Base-by-base conservation (phyloP, 2,329 filamentous ascomycete species). In the Fusarium hainanense region DNA sequence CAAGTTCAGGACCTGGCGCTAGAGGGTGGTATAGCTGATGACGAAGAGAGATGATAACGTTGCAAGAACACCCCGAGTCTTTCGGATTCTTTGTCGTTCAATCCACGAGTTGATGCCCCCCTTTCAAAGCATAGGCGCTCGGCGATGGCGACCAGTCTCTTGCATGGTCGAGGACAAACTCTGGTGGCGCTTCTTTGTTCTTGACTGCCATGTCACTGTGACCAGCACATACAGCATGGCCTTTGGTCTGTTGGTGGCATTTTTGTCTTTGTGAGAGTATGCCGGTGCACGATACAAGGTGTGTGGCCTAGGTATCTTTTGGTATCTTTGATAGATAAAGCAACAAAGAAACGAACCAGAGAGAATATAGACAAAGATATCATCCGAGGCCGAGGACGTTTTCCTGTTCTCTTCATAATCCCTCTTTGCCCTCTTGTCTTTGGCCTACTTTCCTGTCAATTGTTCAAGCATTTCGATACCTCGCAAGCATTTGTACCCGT, bases 21-120 rank as follows among this genome's bases (percentile, higher is more conserved):
- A 80, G 84, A 37, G 88, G 89, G 25, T 93, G 91, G 91, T 92
- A 93, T 76, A 87, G 84, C 69, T 91, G 73, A 77, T 48, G 37
- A 49, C 25, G 37, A 44, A 27, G 40, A 37, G 20, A 32, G 46
- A 28, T 13, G 30, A 46, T 34, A 18, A 23, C 16, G 27, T 37
- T 60, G 28, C 47, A 61, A 43, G 52, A 60, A 51, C 28, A 54
- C 46, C 34, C 23, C 18, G 13, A 58, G 32, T 58, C 37, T 48
- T 28, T 34, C 11, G n/a, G 34, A 51, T 50, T 25, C 23, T 60
- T 66, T 71, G 60, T 65, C 44, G 42, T 42, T 23, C 52, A 63
- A 51, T 23, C 23, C 32, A 34, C 18, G 43, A 42, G 48, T 57
- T 64, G 16, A 14, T 20, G 27, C 42, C 4, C 34, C 10, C 34